Evolutionary conservation across 164 flowering plant genomes (phyloP), one percentile per base, ranked within the genome.

Genomic region (Brasenia schreberi): DNA sequence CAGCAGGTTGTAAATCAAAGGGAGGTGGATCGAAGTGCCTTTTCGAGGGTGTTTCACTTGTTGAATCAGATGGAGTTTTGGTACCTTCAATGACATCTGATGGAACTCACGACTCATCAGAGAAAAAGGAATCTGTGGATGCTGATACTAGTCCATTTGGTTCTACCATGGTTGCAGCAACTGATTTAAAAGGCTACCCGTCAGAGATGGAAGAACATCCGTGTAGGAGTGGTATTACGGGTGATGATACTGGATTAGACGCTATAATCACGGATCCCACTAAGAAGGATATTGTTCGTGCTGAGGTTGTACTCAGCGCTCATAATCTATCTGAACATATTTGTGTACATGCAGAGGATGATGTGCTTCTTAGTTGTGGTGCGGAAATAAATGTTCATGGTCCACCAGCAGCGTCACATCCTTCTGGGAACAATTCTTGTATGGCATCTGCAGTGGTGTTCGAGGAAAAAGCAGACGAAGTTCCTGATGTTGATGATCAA

Each of bases 311-410:
- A 17, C 1, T 33, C 39, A 62, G 16, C 74, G 52, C 23, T 67
- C 6, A 67, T 52, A 12, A 58, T 64, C 42, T 71, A 5, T 23
- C 19, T 19, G 74, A 64, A n/a, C 23, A 61, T 63, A 43, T 68
- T 68, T 43, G 23, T 43, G 74, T 44, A 14, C 42, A 27, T 53
- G 63, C 65, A 53, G 19, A 12, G 18, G 44, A 19, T 66, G 23
- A 23, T 39, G 18, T 19, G 45, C 65, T 43, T 11, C 18, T 65
- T 39, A 16, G 42, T 61, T 4, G 63, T 70, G 62, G 42, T 67
- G 53, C 56, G 27, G 71, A 70, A 61, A 66, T 65, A 68, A 67
- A 59, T 60, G 61, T 62, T 65, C 18, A 19, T 23, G 42, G 19
- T 18, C 67, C 18, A 33, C 17, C 59, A 49, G n/a, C n/a, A 56